phyloP scores from a whole-genome alignment of 139 green algal genomes.

The Spirogloea muscicola region DNA sequence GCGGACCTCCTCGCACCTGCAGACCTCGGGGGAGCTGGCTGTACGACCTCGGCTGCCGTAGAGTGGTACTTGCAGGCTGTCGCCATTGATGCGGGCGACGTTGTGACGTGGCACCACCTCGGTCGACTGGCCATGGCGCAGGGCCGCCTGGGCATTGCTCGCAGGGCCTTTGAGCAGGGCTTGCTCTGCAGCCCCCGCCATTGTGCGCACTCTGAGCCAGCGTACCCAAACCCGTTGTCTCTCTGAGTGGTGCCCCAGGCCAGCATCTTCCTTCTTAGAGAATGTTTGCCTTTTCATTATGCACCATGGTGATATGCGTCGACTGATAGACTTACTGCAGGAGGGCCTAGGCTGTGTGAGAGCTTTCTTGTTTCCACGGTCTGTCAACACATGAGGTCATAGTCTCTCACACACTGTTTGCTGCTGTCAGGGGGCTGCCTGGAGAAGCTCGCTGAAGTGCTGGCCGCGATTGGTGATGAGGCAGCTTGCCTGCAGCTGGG shows the following conservation, averaged over 20 bases:
- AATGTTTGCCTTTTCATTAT: too few relatives aligned
- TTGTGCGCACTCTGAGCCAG: too few relatives aligned
- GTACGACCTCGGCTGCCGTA: not conserved
- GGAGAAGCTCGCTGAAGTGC: slow-evolving; percentile 35
- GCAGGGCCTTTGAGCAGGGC: slow-evolving; percentile 41
- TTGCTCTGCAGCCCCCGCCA: slow-evolving; percentile 29
- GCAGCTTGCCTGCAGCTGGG: slow-evolving; percentile 3
- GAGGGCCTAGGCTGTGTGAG: too few relatives aligned
- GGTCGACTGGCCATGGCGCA: slow-evolving; percentile 10
- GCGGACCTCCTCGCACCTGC: slow-evolving; percentile 17
- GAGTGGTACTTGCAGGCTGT: slow-evolving; percentile 30
- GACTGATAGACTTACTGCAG: too few relatives aligned
- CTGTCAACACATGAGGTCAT: too few relatives aligned
- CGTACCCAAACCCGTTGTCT: too few relatives aligned
- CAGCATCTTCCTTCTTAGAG: too few relatives aligned
- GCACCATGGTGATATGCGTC: too few relatives aligned
- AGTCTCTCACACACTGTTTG: too few relatives aligned
- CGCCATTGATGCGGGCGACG: slow-evolving; percentile 30
- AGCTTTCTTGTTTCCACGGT: too few relatives aligned
- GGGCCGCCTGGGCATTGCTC: slow-evolving; percentile 23
- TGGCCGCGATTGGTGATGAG: slow-evolving; percentile 30
- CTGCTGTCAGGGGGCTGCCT: slow-evolving; percentile 29
- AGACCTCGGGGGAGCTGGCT: slow-evolving; percentile 15
- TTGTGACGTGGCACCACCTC: slow-evolving; percentile 42
- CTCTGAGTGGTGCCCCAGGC: too few relatives aligned